Evolutionary conservation across 1,139 yeast species (phyloP).

Genomic region (Yamadazyma triangularis): DNA sequence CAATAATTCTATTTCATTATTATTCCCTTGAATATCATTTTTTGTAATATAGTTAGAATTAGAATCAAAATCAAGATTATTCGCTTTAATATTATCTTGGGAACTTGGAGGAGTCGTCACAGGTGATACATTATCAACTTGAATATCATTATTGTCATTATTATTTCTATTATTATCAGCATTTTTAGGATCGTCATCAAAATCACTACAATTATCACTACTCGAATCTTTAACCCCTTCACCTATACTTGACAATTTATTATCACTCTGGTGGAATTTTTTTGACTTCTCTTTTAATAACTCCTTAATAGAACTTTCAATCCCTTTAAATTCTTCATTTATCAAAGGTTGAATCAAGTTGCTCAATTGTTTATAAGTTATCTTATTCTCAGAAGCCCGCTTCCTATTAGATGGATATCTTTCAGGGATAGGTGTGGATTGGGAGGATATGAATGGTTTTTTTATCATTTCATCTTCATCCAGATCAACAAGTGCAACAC

Average conservation of each 20-base stretch:
- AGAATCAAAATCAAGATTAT: background rate
- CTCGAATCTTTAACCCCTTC: conserved; percentile 1
- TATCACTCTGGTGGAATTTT: too few species aligned
- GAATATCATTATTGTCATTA: background rate
- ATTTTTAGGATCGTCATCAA: background rate
- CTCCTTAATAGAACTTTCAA: conserved; percentile 9
- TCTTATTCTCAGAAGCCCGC: background rate
- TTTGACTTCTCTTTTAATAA: background rate
- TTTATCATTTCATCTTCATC: conserved; percentile 6
- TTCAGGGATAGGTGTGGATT: conserved; percentile 26
- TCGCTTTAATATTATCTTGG: conserved; percentile 5
- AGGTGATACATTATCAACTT: conserved; percentile 8
- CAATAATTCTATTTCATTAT: background rate
- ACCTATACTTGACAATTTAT: background rate
- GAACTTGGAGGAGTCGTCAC: conserved; percentile 14
- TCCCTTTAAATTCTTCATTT: conserved; percentile 13
- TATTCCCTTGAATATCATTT: background rate
- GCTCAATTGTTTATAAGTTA: conserved; percentile 9
- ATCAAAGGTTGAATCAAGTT: conserved; percentile 12
- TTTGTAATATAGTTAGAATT: background rate
- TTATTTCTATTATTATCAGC: conserved; percentile 4
- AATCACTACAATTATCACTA: too few species aligned
- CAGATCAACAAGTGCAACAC: conserved; percentile 5
- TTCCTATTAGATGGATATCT: conserved; percentile 2
- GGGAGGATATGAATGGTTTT: conserved; percentile 19